These are phyloP conservation scores for Moniliella sp. DNA, from an alignment of 1,284 basidiomycete species.

Conservation along the genomic window DNA sequence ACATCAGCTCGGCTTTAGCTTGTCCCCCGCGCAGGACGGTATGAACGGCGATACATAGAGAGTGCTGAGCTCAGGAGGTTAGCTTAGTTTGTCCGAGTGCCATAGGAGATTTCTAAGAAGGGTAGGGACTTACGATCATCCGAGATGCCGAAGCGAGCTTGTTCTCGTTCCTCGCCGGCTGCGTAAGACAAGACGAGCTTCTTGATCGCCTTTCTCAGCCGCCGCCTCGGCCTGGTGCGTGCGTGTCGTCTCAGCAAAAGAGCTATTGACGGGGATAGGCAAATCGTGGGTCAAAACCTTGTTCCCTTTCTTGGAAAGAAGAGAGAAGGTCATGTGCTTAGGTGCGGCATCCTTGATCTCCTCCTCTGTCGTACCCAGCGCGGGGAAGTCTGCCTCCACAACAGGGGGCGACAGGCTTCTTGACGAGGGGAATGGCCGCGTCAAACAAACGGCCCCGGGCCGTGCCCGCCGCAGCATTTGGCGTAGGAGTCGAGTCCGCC, in stretches of 20 bases:
- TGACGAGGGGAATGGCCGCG: slow-evolving; percentile 6
- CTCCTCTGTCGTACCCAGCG: slow-evolving; percentile 37
- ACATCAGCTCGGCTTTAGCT: too few species aligned
- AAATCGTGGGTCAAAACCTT: slow-evolving; percentile 47
- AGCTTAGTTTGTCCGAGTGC: too few species aligned
- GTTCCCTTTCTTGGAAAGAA: slow-evolving; percentile 79
- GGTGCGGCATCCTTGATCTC: slow-evolving; percentile 30
- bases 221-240: slow-evolving; percentile 19
- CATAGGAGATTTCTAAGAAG: slow-evolving; percentile 55
- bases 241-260: slow-evolving; percentile 22
- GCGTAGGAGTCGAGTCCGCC: slow-evolving; percentile 41
- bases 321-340: slow-evolving; percentile 71
- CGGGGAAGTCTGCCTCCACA: slow-evolving; percentile 42
- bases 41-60: background rate
- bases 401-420: slow-evolving; percentile 33
- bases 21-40: slow-evolving; percentile 14
- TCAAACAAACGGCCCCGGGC: slow-evolving; percentile 4
- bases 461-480: slow-evolving; percentile 36
- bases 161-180: slow-evolving; percentile 22
- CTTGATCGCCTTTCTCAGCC: slow-evolving; percentile 26
- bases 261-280: slow-evolving; percentile 13
- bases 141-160: slow-evolving; percentile 71
- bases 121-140: slow-evolving; percentile 74
- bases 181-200: slow-evolving; percentile 34
- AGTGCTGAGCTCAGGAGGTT: background rate